phyloP scores from a whole-genome alignment of 2,329 filamentous ascomycete species.

The Verticillium alfalfae region DNA sequence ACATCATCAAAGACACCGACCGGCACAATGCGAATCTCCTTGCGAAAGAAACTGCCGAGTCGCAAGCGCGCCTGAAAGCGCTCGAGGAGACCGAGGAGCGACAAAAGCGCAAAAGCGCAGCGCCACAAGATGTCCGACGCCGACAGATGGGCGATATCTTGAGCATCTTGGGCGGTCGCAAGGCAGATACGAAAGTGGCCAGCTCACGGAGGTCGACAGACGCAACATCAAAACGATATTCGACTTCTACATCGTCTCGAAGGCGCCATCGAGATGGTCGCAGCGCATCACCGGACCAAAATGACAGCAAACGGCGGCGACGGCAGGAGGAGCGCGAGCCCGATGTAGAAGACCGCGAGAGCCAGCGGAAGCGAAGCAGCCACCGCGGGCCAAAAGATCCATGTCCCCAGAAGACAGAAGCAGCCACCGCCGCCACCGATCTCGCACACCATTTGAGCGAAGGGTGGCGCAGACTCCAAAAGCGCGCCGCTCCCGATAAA shows the following conservation, averaged over 20 bases:
- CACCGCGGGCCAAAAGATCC: constrained; percentile 16
- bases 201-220: constrained; percentile 3
- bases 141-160: constrained; percentile 57
- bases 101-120: constrained; percentile 39
- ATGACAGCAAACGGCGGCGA: neutral
- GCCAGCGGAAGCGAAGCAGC: constrained; percentile 8
- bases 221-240: neutral
- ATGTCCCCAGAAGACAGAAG: constrained; percentile 22
- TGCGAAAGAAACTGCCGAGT: constrained; percentile 78
- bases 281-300: constrained; percentile 8
- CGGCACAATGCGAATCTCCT: constrained; percentile 83
- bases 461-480: neutral
- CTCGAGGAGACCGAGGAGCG: constrained; percentile 45
- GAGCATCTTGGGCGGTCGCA: constrained; percentile 45
- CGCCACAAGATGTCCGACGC: constrained; percentile 44
- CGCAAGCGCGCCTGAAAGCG: constrained; percentile 61
- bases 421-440: constrained; percentile 19
- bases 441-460: constrained; percentile 17
- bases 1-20: constrained; percentile 84
- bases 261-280: constrained; percentile 2
- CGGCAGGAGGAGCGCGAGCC: constrained; percentile 4
- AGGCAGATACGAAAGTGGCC: constrained; percentile 8
- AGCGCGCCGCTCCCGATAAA: constrained; percentile 8
- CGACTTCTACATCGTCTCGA: neutral
- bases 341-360: constrained; percentile 5